Percentiles rank a stretch among this genome's conserved stretches.
Conservation (phyloP, 139 green algal genomes). For the Diplosphaera chodatii region DNA sequence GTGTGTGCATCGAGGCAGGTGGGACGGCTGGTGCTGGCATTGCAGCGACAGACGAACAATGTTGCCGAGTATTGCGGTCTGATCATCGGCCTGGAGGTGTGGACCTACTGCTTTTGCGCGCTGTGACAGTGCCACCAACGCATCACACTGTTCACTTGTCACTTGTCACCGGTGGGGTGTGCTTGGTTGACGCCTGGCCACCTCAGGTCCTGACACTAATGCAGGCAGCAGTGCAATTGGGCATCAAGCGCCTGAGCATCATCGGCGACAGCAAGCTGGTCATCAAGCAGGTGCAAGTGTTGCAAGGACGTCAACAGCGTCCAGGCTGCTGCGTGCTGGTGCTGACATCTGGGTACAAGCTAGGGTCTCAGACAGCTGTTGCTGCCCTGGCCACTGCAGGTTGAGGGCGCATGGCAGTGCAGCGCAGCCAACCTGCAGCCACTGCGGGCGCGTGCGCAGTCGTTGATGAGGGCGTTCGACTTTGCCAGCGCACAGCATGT, state of each 20-base stretch:
- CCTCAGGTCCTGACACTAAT: no score
- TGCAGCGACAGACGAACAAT: constrained; percentile 42
- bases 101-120: background rate
- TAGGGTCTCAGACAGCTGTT: no score
- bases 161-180: no score
- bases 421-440: constrained; percentile 21
- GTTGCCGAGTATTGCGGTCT: constrained; percentile 45
- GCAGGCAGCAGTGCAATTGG: constrained; percentile 24
- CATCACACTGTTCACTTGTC: no score
- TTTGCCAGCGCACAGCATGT: constrained; percentile 27
- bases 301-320: no score
- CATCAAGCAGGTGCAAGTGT: constrained; percentile 34
- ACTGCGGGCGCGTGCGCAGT: constrained; percentile 4
- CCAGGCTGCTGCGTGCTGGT: no score
- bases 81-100: constrained; percentile 29
- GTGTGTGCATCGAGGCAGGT: constrained; percentile 5
- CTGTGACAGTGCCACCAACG: no score
- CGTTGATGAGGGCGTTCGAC: constrained; percentile 16
- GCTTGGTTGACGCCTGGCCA: no score
- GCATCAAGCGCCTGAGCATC: constrained; percentile 18
- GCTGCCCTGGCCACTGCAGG: constrained; percentile 15
- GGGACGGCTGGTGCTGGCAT: constrained; percentile 4
- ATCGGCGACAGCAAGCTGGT: constrained; percentile 45
- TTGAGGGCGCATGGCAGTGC: constrained; percentile 26
- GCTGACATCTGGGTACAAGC: no score